Conservation (phyloP, 768 basidiomycete species). For the Nidularia pulvinata region DNA sequence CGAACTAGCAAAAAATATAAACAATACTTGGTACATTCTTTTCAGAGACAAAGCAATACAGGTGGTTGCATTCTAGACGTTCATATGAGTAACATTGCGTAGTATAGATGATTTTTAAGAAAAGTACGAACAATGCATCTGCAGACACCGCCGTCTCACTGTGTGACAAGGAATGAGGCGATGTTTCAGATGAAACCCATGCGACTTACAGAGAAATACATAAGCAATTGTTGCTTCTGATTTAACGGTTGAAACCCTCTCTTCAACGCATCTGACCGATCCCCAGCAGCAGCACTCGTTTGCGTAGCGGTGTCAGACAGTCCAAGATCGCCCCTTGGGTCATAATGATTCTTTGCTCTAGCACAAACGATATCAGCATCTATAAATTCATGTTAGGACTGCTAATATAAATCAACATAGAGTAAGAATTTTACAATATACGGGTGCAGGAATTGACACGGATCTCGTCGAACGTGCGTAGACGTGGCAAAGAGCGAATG, state of each 20-base stretch:
- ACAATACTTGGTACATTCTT: no score
- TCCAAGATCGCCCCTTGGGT: constrained; percentile 43
- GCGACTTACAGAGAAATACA: constrained; percentile 11
- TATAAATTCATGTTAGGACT: constrained; percentile 46
- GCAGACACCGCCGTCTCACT: no score
- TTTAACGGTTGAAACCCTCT: constrained; percentile 47
- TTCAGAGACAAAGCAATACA: no score
- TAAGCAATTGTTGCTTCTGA: constrained; percentile 23
- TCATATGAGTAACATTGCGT: no score
- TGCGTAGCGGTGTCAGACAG: constrained; percentile 36
- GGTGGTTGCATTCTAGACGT: no score
- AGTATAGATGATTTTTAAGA: no score
- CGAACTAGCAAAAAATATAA: no score
- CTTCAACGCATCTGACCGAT: constrained; percentile 45
- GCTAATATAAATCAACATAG: constrained; percentile 52
- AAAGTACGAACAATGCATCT: no score
- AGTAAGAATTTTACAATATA: constrained; percentile 58
- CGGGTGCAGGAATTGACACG: constrained; percentile 80
- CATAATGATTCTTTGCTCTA: constrained; percentile 28
- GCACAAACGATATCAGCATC: constrained; percentile 70
- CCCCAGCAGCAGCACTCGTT: constrained; percentile 25
- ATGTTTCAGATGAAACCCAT: no score
- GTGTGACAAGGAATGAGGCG: no score
- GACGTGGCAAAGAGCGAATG: constrained; percentile 74
- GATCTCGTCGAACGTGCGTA: constrained; percentile 78